phyloP scores from a whole-genome alignment of 495 filamentous ascomycete genomes.

The Xylaria castorea region DNA sequence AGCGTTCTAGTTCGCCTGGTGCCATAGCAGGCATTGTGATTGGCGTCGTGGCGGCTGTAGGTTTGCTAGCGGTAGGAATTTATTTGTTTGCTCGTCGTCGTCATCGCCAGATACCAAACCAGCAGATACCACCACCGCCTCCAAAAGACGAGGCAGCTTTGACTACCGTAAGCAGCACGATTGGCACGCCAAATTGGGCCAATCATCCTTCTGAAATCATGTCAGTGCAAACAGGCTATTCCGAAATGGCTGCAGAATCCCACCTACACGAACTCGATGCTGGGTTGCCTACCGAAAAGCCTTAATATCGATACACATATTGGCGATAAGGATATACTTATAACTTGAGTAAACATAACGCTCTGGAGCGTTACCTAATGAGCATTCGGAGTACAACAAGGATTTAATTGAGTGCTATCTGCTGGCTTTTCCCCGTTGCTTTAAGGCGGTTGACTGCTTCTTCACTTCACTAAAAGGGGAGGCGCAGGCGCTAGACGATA shows the following conservation, averaged over 20 bases:
- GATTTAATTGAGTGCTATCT: neutral
- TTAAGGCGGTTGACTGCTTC: neutral
- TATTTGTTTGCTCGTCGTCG: conserved; percentile 20
- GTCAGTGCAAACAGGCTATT: neutral
- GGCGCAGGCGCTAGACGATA: neutral
- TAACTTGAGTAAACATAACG: neutral
- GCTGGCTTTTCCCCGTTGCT: neutral
- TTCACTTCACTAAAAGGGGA: neutral
- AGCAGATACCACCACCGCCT: neutral
- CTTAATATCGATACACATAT: conserved; percentile 2
- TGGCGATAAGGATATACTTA: neutral
- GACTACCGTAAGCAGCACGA: neutral
- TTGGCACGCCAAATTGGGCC: neutral
- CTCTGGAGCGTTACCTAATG: neutral
- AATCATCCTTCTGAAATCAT: neutral
- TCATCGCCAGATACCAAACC: neutral
- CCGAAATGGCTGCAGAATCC: conserved; percentile 10
- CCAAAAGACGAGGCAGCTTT: neutral
- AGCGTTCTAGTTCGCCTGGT: conserved; percentile 4
- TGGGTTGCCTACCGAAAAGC: conserved; percentile 16
- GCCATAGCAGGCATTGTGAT: conserved; percentile 34
- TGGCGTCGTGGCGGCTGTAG: conserved; percentile 19
- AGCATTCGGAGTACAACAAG: neutral
- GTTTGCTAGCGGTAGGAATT: conserved; percentile 10
- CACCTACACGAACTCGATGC: conserved; percentile 12